Conservation (phyloP, 768 basidiomycete genomes). For the Leccinum barrowsii region DNA sequence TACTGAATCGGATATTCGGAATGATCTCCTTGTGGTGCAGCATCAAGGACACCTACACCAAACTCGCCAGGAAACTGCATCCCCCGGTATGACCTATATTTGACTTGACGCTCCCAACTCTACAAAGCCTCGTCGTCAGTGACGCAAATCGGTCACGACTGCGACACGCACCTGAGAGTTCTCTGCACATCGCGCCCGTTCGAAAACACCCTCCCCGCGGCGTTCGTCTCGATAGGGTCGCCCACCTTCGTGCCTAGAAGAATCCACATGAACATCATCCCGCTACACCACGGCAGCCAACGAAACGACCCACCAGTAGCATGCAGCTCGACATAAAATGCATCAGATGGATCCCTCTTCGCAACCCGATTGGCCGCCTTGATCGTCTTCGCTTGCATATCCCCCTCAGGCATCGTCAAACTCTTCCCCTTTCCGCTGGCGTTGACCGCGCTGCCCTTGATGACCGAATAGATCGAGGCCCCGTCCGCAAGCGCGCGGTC, state of each 20-base stretch:
- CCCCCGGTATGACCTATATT: slow-evolving; percentile 28
- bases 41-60: too few species aligned
- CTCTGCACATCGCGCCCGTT: slow-evolving; percentile 16
- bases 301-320: slow-evolving; percentile 36
- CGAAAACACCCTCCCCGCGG: slow-evolving; percentile 38
- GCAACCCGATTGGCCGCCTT: slow-evolving; percentile 30
- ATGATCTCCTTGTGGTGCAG: too few species aligned
- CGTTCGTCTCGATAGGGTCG: slow-evolving; percentile 50
- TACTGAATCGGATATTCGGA: too few species aligned
- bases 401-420: slow-evolving; percentile 34
- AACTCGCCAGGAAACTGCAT: slow-evolving; percentile 27
- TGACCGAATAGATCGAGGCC: slow-evolving; percentile 29
- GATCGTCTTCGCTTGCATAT: slow-evolving; percentile 33
- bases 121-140: not conserved
- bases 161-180: slow-evolving; percentile 14
- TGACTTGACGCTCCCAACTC: slow-evolving; percentile 27
- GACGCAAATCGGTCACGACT: not conserved
- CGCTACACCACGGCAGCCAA: not conserved
- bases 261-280: not conserved
- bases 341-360: slow-evolving; percentile 33
- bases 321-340: slow-evolving; percentile 49
- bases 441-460: slow-evolving; percentile 33
- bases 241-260: slow-evolving; percentile 37
- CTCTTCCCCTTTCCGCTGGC: slow-evolving; percentile 33
- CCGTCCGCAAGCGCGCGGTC: slow-evolving; percentile 30